Evolutionary conservation across 495 filamentous ascomycete genomes (phyloP).

Genomic region (Polyplosphaeria fusca): DNA sequence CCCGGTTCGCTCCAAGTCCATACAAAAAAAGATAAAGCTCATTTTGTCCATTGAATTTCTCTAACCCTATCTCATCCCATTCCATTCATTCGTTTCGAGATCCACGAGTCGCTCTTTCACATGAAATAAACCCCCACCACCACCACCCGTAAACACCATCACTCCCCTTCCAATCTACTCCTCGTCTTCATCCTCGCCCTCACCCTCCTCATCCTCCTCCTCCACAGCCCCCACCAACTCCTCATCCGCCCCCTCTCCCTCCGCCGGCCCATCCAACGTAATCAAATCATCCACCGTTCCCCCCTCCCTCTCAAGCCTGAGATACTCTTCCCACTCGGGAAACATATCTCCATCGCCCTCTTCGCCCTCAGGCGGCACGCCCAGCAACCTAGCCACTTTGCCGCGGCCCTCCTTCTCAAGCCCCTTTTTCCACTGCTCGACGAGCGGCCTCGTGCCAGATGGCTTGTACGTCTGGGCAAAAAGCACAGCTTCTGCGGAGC

Average conservation of each 20-base stretch:
- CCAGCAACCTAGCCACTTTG: slow-evolving; percentile 77
- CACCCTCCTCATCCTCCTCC: slow-evolving; percentile 31
- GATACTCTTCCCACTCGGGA: slow-evolving; percentile 90
- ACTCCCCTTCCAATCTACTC: not conserved
- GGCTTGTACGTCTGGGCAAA: slow-evolving; percentile 95
- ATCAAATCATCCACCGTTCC: slow-evolving; percentile 32
- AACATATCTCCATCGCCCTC: slow-evolving; percentile 85
- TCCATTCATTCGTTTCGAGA: too few relatives aligned
- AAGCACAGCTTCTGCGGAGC: slow-evolving; percentile 79
- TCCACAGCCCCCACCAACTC: slow-evolving; percentile 23
- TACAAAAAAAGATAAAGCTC: too few relatives aligned
- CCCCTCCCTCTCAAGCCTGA: slow-evolving; percentile 73
- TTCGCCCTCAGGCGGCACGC: slow-evolving; percentile 63
- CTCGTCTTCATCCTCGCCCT: slow-evolving; percentile 7
- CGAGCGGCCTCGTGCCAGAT: slow-evolving; percentile 64
- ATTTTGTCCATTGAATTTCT: too few relatives aligned
- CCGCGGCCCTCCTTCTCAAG: slow-evolving; percentile 77
- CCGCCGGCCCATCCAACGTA: slow-evolving; percentile 30
- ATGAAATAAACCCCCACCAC: too few relatives aligned
- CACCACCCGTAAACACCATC: not conserved
- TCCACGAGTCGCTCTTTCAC: too few relatives aligned
- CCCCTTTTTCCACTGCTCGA: slow-evolving; percentile 71
- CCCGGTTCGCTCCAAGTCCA: too few relatives aligned
- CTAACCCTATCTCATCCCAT: too few relatives aligned
- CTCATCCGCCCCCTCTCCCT: slow-evolving; percentile 16